Percentiles rank a stretch among this genome's conserved stretches.
phyloP scores from a whole-genome alignment of 2,329 filamentous ascomycete species.

The Fusarium sp. region DNA sequence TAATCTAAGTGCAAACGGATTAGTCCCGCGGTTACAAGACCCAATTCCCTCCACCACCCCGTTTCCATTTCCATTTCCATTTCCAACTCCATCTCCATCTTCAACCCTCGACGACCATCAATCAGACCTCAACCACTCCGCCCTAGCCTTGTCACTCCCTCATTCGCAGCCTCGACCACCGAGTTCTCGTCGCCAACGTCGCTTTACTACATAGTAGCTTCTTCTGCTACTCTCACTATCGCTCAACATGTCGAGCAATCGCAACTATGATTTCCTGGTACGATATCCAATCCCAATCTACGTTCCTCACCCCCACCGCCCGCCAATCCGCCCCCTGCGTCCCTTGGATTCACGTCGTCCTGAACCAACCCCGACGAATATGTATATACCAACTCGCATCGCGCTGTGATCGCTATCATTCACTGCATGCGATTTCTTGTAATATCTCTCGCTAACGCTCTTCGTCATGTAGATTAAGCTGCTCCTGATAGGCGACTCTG shows the following conservation, averaged over 20 bases:
- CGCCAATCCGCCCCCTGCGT: slow-evolving; percentile 35
- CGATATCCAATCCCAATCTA: slow-evolving; percentile 50
- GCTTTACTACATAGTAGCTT: slow-evolving; percentile 27
- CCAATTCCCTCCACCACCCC: slow-evolving; percentile 13
- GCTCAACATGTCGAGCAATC: slow-evolving; percentile 87
- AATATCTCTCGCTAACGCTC: slow-evolving; percentile 24
- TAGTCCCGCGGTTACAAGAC: slow-evolving; percentile 27
- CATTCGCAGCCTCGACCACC: slow-evolving; percentile 20
- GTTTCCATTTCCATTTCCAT: slow-evolving; percentile 24
- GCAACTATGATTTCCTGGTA: slow-evolving; percentile 99
- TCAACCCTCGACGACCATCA: slow-evolving; percentile 35
- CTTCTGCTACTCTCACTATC: slow-evolving; percentile 36
- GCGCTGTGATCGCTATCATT: slow-evolving; percentile 4
- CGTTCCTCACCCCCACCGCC: slow-evolving; percentile 32
- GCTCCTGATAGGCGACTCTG: slow-evolving; percentile 94
- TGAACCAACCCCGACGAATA: slow-evolving; percentile 20
- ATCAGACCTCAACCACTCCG: slow-evolving; percentile 16
- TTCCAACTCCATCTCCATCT: slow-evolving; percentile 35
- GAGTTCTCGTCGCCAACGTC: slow-evolving; percentile 27
- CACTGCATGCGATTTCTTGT: background rate
- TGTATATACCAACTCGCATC: slow-evolving; percentile 3
- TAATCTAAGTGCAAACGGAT: slow-evolving; percentile 3
- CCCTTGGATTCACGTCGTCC: slow-evolving; percentile 18
- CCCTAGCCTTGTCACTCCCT: slow-evolving; percentile 11
- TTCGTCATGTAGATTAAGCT: slow-evolving; percentile 82